Conservation (phyloP, 192 early-diverging fungal genomes). For the Rhizoclosmatium sp. region DNA sequence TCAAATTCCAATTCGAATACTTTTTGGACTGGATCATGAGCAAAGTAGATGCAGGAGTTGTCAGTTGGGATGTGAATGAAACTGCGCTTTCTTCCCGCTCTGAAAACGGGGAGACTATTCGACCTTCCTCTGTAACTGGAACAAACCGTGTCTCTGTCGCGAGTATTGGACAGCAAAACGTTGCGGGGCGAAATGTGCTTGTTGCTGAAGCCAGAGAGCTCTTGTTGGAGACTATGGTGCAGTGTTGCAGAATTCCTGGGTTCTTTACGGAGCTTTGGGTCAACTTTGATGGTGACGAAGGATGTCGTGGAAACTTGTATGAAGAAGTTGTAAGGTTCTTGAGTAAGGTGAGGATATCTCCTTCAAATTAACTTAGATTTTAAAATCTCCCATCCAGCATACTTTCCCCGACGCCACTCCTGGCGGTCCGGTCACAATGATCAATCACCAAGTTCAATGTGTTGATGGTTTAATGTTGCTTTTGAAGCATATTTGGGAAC, state of each 20-base stretch:
- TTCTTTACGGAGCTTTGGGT: constrained; percentile 91
- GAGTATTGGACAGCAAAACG: not conserved
- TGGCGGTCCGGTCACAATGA: constrained; percentile 57
- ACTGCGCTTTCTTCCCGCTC: not conserved
- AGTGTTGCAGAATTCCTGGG: constrained; percentile 74
- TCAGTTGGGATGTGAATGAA: constrained; percentile 62
- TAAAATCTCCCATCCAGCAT: constrained; percentile 28
- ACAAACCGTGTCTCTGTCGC: not conserved
- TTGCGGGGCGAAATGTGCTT: constrained; percentile 49
- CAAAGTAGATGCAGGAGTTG: constrained; percentile 54
- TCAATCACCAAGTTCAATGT: constrained; percentile 69
- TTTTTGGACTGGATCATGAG: constrained; percentile 67
- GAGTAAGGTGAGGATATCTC: constrained; percentile 62
- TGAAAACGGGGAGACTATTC: not conserved
- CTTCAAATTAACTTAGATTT: not conserved
- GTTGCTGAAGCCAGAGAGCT: constrained; percentile 86
- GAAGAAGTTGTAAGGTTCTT: constrained; percentile 84
- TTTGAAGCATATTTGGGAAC: constrained; percentile 73
- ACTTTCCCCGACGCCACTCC: constrained; percentile 80
- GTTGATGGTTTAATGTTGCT: constrained; percentile 78
- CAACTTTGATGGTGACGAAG: constrained; percentile 91
- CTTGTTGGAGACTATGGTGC: constrained; percentile 80
- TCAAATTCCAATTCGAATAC: constrained; percentile 83
- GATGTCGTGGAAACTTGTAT: constrained; percentile 81
- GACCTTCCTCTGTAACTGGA: constrained; percentile 7